Evolutionary conservation across 83 land plant species (phyloP), one percentile per base, ranked within the genome.

Genomic region (Larix sibirica): DNA sequence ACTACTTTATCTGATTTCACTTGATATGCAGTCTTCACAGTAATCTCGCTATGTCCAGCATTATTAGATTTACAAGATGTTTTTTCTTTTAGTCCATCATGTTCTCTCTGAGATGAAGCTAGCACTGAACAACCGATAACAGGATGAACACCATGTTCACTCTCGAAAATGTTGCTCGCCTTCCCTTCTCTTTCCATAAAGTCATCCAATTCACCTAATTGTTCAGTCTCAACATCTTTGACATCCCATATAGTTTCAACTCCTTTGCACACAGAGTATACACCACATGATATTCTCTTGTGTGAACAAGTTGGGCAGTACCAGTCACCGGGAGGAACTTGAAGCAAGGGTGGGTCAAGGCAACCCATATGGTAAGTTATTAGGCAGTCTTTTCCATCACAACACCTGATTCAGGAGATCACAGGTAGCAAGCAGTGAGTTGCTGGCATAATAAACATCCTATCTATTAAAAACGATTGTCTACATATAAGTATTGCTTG

Each of bases 361-460:
- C 98, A 95, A 71, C 77, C 81, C n/a, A 89, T 85, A 89, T 95
- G 96, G 61, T 86, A 95, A 58, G 90, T 87, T 74, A 79, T 87
- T 47, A 75, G 85, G 76, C 98, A 95, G 5, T 88, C 92, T 80
- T 83, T 92, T 65, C 96, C 96, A 62, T 85, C 90, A 89, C 98
- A 95, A 80, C 83, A 93, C 67, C 97, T 95, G 83, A 81, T 82
- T 10, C 56, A 50, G 56, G 14, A 50, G 12, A 50, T 50, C 56
- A 50, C 56, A 50, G 2, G 56, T 10, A 50, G 56, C 13, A 50
- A 50, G 56, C 13, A 50, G 56, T 50, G 56, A 50, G 13, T 50
- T 50, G 56, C 9, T 12, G 3, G 14, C 13, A 50, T 10, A 50
- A 50, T 50, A 50, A 50, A 50, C 56, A 50, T 50, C 56, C 56